A percentile compares a stretch with the other conserved stretches of the same genome.
These are phyloP conservation scores for Neonectria hederae DNA, from an alignment of 2,329 filamentous ascomycete genomes.

Conservation along the genomic window DNA sequence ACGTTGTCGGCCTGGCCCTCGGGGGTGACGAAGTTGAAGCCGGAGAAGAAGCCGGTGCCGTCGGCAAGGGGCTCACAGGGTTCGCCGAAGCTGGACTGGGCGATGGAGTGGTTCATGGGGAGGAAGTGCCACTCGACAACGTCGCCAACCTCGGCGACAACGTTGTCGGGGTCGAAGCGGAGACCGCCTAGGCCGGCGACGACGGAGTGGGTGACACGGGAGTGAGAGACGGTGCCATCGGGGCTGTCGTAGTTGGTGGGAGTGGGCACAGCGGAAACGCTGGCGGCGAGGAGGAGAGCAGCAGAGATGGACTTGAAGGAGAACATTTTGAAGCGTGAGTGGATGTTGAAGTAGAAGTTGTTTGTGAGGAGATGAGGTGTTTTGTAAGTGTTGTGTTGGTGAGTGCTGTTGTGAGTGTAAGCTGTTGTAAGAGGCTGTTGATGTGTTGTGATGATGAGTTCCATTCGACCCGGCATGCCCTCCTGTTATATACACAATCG, in stretches of 20 bases:
- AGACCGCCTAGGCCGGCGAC: conserved; percentile 57
- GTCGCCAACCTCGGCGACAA: conserved; percentile 60
- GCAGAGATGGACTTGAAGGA: conserved; percentile 42
- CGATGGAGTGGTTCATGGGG: conserved; percentile 61
- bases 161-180: conserved; percentile 59
- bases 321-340: conserved; percentile 43
- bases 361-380: conserved; percentile 2
- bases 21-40: conserved; percentile 53
- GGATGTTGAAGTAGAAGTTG: not conserved
- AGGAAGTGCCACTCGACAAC: conserved; percentile 65
- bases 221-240: conserved; percentile 48
- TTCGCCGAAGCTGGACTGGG: conserved; percentile 52
- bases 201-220: conserved; percentile 56
- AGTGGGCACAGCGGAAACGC: conserved; percentile 47
- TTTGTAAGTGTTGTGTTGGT: conserved; percentile 9
- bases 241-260: conserved; percentile 38
- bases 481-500: conserved; percentile 39
- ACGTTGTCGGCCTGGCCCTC: conserved; percentile 51
- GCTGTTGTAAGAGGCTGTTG: conserved; percentile 16
- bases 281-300: conserved; percentile 43
- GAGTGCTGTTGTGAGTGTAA: conserved; percentile 9
- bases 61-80: conserved; percentile 54
- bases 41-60: conserved; percentile 55
- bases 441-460: conserved; percentile 26
- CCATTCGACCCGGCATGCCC: conserved; percentile 12